Evolutionary conservation across 164 flowering plant genomes (phyloP).

Genomic region (Berberis vulgaris): DNA sequence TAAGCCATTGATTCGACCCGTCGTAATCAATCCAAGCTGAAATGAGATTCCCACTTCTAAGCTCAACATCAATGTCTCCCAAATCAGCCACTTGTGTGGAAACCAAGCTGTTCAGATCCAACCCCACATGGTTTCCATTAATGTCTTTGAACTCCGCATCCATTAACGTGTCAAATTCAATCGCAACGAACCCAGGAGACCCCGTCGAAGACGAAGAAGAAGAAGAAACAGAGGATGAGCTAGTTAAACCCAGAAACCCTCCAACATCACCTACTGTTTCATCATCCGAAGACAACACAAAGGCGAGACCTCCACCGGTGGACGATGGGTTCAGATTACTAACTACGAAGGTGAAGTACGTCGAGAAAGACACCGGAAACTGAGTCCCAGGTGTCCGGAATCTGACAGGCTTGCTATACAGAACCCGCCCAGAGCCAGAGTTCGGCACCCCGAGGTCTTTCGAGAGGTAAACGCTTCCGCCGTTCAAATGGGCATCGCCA

Average conservation of each 20-base stretch:
- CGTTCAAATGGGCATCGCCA: constrained; percentile 79
- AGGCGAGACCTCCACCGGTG: constrained; percentile 82
- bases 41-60: constrained; percentile 65
- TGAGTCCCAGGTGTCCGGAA: constrained; percentile 39
- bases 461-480: constrained; percentile 56
- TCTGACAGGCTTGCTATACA: constrained; percentile 51
- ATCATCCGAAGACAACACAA: constrained; percentile 56
- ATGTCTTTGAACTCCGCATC: constrained; percentile 78
- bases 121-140: constrained; percentile 86
- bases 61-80: constrained; percentile 41
- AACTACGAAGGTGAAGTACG: constrained; percentile 75
- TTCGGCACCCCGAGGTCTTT: constrained; percentile 71
- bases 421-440: constrained; percentile 66
- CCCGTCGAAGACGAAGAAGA: too few species aligned
- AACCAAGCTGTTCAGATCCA: constrained; percentile 68
- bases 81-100: constrained; percentile 53
- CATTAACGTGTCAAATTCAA: constrained; percentile 93
- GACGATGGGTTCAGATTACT: constrained; percentile 71
- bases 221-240: not conserved
- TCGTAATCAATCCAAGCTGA: constrained; percentile 83
- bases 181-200: constrained; percentile 36
- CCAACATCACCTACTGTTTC: constrained; percentile 61
- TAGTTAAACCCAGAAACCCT: constrained; percentile 46
- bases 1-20: constrained; percentile 31
- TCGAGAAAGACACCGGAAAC: constrained; percentile 53